Base-by-base conservation (phyloP, 768 basidiomycete genomes). In the Clathrus columnatus region DNA sequence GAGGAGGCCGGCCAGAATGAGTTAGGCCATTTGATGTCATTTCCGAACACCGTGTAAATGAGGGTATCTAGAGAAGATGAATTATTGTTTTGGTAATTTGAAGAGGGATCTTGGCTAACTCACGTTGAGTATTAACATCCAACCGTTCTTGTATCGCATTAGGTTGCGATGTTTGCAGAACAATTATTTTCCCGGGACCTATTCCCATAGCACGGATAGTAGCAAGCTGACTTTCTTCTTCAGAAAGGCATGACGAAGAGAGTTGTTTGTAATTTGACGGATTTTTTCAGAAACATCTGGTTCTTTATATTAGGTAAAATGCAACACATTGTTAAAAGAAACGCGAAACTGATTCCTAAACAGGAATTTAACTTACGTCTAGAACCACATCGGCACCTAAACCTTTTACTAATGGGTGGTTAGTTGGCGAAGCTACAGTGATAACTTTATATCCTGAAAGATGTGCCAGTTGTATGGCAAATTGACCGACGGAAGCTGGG, bases 341-440 rank as follows among this genome's bases (percentile, higher is more conserved):
- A 11, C 36, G 36, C 4, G 14, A 6, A 2, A 10, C 7, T 21
- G 26, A 32, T 7, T n/a, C 11, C 28, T 18, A 36, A 27, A 53
- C 27, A 23, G 10, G 18, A 14, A 21, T 36, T 26, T 8, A 7
- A 44, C 41, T 14, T 14, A 53, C 51, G 57, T 76, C 73, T 54
- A 74, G 71, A 5, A 73, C 70, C 4, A 67, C 69, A 29, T 72
- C 67, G 0, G 78, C 79, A 4, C 79, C 77, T 7, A 74, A 62
- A 1, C 63, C 57, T 43, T 68, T 69, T 18, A 77, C 59, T 17
- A 72, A 61, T 0, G 64, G 67, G 45, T 68, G 65, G 58, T 75
- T 74, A 29, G 62, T 59, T 16, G 70, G 65, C 0, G 75, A 77
- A 4, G 75, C 70, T 21, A 74, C 75, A 6, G 77, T 69, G 18